Evolutionary conservation across 805 yeast species (phyloP), one percentile per base, ranked within the genome.

Genomic region (Candida rishiriensis): DNA sequence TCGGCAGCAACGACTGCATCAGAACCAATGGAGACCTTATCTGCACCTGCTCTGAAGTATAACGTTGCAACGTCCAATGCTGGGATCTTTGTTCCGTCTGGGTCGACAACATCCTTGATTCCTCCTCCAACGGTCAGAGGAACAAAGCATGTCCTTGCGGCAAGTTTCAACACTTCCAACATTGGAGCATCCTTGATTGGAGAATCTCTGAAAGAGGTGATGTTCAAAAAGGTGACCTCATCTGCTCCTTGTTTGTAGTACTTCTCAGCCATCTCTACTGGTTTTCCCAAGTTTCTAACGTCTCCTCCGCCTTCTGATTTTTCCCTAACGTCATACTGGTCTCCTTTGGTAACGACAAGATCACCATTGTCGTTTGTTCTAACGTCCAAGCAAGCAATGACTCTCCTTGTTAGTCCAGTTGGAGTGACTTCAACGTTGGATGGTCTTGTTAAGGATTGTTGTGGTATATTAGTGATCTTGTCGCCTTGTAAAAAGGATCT

Each of bases 101-200:
- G 95, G 54, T 93, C 98, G 26, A 78, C 76, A 52, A 88, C 79
- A 61, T 91, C 98, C 53, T 87, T 82, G 51, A 93, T 93, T 38
- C 99, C 99, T 46, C 99, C 99, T 36, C 99, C 99, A 35, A 93
- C 96, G 0, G 99, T 93, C 50, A 93, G 72, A 9, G 99, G 99
- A 12, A 93, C 99, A 68, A 93, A 93, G 40, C 91, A 86, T 1
- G 95, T 83, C 63, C 85, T 83, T 11, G 97, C 95, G 0, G 97
- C 86, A 47, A 71, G 69, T 49, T 76, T 79, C 52, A 93, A 71
- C 3, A 93, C 97, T 55, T 89, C 90, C 43, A 93, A 71, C 99
- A 93, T 93, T 26, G 99, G 99, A 40, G 91, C 81, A 61, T 93
- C 99, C 48, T 75, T 79, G 38, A 91, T 65, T 2, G 99, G 99